These are phyloP conservation scores for Cyclotella choctawhatcheeana DNA, from an alignment of 108 stramenopile genomes.

Conservation along the genomic window DNA sequence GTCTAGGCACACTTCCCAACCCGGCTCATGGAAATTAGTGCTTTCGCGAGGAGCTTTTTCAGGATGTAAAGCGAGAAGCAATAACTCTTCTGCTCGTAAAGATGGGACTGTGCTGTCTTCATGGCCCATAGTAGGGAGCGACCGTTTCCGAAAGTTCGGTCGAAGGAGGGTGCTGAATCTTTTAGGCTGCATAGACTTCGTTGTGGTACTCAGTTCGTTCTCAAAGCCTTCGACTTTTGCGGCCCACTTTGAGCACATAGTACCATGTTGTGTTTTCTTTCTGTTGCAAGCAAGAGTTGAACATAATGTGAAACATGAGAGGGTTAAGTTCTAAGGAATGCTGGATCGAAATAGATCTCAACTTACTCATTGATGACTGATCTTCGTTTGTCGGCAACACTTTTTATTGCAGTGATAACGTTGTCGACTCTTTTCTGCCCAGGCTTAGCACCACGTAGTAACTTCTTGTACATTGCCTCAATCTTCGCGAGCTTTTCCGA, in stretches of 20 bases:
- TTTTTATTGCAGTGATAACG: constrained; percentile 13
- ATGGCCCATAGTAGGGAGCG: constrained; percentile 13
- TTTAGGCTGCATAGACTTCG: constrained; percentile 37
- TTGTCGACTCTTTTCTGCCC: constrained; percentile 22
- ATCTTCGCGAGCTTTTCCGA: neutral
- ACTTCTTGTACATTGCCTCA: constrained; percentile 7
- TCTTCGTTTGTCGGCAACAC: constrained; percentile 23
- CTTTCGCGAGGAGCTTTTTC: constrained; percentile 13
- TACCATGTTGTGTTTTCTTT: constrained; percentile 22
- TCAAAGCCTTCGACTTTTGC: neutral
- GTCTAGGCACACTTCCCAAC: constrained; percentile 35
- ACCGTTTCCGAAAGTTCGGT: neutral
- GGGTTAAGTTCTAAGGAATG: neutral
- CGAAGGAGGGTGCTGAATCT: constrained; percentile 38
- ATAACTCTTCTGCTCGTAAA: constrained; percentile 37
- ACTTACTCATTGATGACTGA: constrained; percentile 23
- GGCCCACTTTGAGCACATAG: constrained; percentile 4
- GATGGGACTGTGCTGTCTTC: constrained; percentile 9
- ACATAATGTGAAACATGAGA: neutral
- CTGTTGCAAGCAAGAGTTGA: neutral
- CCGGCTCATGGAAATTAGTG: constrained; percentile 33
- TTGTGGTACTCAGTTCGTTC: constrained; percentile 29
- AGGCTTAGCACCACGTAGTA: too few species aligned
- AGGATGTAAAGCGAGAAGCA: constrained; percentile 42
- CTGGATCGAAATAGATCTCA: constrained; percentile 5